Base-by-base conservation (phyloP, 208 protist species). In the Trichomonas vaginalis region DNA sequence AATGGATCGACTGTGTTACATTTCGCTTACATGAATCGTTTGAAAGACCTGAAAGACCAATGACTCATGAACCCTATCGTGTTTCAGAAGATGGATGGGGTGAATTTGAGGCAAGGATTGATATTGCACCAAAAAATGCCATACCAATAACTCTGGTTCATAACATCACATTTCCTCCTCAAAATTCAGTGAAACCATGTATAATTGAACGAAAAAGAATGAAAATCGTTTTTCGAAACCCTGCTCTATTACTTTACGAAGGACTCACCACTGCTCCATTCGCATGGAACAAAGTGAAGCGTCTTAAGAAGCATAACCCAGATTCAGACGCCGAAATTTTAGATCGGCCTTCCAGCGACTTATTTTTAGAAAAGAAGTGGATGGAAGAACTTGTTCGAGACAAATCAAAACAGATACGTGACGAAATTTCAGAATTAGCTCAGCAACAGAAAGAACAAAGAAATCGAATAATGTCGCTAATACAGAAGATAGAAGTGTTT, bases 1-100 rank as follows among this genome's bases (percentile, higher is more conserved):
- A 47, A 92, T 92, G 86, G 86, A 51, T 92, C 15, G 86, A 92
- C 14, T 3, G 37, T 4, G 23, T 35, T 40, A 45, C 23, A n/a
- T 92, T 92, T 51, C 86, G 56, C 45, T 45, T 92, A 0, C 86
- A 92, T 32, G 42, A 47, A 17, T 49, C 86, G 10, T 92, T 92
- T 32, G 45, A 92, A 17, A 40, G 3, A 17, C 86, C 86, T 8
- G 42, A 49, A 32, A 48, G 86, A 39, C 12, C 17, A 39, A 39
- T 2, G 10, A 92, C 39, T 6, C 45, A 27, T 27, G 86, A 92
- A 51, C 86, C 86, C 0, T 92, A 92, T 39, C 42, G 17, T 8
- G 86, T 51, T 39, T 6, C 86, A 17, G 86, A 92, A 92, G 86
- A 92, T 92, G 86, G 86, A 92, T 92, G 86, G 86, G 86, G 86